Percentiles rank a stretch among this genome's conserved stretches.
Evolutionary conservation across 192 early-diverging fungal species (phyloP).

Genomic region (Coemansia sp.): DNA sequence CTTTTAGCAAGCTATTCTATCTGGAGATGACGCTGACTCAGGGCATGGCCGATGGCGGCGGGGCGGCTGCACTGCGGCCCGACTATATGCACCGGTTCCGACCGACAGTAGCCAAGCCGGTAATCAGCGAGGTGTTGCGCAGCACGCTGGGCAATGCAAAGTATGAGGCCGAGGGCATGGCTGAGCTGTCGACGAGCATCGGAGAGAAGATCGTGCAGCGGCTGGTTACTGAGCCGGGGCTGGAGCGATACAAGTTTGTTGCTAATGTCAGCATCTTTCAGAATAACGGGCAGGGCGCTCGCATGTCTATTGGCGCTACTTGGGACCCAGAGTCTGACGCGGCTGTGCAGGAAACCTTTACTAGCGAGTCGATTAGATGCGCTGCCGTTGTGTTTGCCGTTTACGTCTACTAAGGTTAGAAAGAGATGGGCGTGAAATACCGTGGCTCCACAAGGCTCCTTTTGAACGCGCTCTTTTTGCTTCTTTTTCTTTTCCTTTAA

Average conservation of each 20-base stretch:
- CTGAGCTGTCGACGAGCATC: conserved; percentile 11
- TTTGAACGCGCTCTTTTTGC: not conserved
- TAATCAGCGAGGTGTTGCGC: conserved; percentile 27
- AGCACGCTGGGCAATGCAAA: conserved; percentile 11
- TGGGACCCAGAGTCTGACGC: conserved; percentile 30
- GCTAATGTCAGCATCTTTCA: conserved; percentile 36
- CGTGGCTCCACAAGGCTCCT: not conserved
- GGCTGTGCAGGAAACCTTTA: conserved; percentile 26
- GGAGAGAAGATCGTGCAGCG: conserved; percentile 25
- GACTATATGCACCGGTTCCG: conserved; percentile 31
- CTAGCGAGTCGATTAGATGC: conserved; percentile 20
- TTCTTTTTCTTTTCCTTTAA: not conserved
- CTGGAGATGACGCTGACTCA: not conserved
- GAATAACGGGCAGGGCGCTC: conserved; percentile 35
- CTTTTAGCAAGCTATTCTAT: not conserved
- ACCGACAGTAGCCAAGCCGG: conserved; percentile 6
- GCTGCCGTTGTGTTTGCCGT: conserved; percentile 31
- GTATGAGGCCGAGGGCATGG: conserved; percentile 28
- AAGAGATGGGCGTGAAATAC: not conserved
- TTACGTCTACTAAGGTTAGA: conserved; percentile 12
- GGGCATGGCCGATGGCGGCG: not conserved
- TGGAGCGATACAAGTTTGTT: conserved; percentile 45
- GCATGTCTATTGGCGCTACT: conserved; percentile 25
- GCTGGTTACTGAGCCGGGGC: conserved; percentile 19
- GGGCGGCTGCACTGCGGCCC: not conserved